A percentile compares a stretch with the other conserved stretches of the same genome.
These are phyloP conservation scores for Ustilago nuda DNA, from an alignment of 1,284 basidiomycete species.

Conservation along the genomic window DNA sequence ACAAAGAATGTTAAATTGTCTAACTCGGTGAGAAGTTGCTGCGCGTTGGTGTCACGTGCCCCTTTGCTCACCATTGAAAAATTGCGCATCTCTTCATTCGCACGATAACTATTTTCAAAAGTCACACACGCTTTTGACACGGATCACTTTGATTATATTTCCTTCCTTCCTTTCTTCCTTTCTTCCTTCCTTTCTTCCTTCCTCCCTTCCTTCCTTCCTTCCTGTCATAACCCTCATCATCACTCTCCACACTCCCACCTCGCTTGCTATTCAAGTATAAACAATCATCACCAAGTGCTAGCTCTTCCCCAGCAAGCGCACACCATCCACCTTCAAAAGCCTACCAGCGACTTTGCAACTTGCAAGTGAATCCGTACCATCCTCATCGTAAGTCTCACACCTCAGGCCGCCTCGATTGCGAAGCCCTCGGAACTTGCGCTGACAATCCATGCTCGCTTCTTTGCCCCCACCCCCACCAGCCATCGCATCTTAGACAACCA, in stretches of 20 bases:
- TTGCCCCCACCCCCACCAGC: background rate
- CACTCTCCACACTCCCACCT: constrained; percentile 11
- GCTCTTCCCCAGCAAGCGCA: background rate
- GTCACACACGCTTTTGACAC: constrained; percentile 2
- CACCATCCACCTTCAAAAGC: constrained; percentile 13
- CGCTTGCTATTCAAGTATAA: constrained; percentile 2
- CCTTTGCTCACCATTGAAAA: too few relatives aligned
- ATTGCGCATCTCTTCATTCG: too few relatives aligned
- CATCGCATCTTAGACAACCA: constrained; percentile 16
- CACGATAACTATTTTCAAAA: too few relatives aligned
- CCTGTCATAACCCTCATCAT: constrained; percentile 19
- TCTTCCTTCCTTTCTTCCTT: background rate
- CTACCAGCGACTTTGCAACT: constrained; percentile 22
- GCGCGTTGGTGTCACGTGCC: too few relatives aligned
- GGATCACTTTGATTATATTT: background rate
- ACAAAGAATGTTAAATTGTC: too few relatives aligned
- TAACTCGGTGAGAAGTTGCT: too few relatives aligned
- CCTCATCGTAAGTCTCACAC: constrained; percentile 17
- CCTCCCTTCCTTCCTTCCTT: background rate
- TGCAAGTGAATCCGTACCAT: constrained; percentile 8
- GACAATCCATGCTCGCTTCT: constrained; percentile 2
- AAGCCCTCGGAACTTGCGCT: background rate
- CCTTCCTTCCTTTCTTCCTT: background rate
- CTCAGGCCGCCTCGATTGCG: background rate
- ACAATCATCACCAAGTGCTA: constrained; percentile 1